Conservation (phyloP, 257 asterid genomes). For the Avicennia marina region DNA sequence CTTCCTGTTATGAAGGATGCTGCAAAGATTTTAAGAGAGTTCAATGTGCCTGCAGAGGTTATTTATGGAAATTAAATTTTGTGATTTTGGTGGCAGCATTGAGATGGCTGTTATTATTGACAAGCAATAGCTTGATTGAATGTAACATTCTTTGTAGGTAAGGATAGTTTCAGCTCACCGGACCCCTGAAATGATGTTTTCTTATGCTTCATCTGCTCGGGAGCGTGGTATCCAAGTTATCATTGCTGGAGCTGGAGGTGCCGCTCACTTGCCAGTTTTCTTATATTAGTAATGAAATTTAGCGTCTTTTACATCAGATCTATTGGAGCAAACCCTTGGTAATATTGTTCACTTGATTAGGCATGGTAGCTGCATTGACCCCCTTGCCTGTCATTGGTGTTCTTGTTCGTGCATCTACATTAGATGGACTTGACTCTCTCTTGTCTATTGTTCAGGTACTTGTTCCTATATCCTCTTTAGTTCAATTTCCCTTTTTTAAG, state of each 20-base stretch:
- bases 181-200: constrained; percentile 80
- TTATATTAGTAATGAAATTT: constrained; percentile 1
- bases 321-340: not conserved
- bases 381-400: constrained; percentile 98
- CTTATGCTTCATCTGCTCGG: constrained; percentile 77
- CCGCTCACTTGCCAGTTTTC: constrained; percentile 96
- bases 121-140: not conserved
- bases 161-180: constrained; percentile 97
- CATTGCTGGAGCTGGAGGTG: constrained; percentile 99
- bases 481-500: not conserved
- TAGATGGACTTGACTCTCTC: constrained; percentile 93
- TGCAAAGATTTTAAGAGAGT: constrained; percentile 72
- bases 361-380: constrained; percentile 98
- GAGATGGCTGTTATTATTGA: not conserved
- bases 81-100: not conserved
- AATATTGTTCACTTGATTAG: constrained; percentile 31
- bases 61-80: constrained; percentile 8
- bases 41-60: constrained; percentile 87
- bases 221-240: constrained; percentile 94
- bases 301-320: not conserved
- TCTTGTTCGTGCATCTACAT: constrained; percentile 88
- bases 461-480: not conserved
- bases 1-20: constrained; percentile 99
- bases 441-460: constrained; percentile 94
- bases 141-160: constrained; percentile 42